Evolutionary conservation across 495 filamentous ascomycete species (phyloP).

Genomic region (Penicillium arizonense): DNA sequence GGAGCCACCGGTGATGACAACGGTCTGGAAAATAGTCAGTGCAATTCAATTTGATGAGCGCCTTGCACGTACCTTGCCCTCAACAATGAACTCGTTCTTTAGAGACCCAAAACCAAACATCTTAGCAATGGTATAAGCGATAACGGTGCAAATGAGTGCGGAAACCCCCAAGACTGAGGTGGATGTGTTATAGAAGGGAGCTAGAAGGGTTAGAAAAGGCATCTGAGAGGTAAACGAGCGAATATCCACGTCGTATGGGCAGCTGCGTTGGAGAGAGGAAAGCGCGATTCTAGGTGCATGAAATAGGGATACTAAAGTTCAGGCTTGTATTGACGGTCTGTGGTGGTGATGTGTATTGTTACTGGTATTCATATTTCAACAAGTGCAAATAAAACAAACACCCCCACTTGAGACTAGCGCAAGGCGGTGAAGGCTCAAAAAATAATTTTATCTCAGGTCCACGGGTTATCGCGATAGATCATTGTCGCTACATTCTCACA

Average conservation of each 20-base stretch:
- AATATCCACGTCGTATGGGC: not conserved
- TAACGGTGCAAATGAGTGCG: slow-evolving; percentile 43
- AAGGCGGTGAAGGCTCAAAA: slow-evolving; percentile 38
- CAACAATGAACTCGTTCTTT: slow-evolving; percentile 74
- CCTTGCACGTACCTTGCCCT: slow-evolving; percentile 63
- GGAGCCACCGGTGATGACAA: slow-evolving; percentile 87
- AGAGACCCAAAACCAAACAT: slow-evolving; percentile 67
- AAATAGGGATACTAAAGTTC: not conserved
- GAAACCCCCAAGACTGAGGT: slow-evolving; percentile 37
- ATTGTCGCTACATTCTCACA: slow-evolving; percentile 15
- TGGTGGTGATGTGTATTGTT: slow-evolving; percentile 4
- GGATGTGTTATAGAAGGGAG: slow-evolving; percentile 25
- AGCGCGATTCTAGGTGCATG: not conserved
- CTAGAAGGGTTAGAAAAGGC: slow-evolving; percentile 25
- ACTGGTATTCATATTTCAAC: slow-evolving; percentile 12
- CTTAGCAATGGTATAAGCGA: slow-evolving; percentile 43
- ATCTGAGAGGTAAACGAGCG: slow-evolving; percentile 23
- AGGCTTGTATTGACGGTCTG: not conserved
- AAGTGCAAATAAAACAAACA: slow-evolving; percentile 24
- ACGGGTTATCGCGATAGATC: slow-evolving; percentile 6
- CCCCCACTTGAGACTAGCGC: slow-evolving; percentile 15
- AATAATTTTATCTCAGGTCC: slow-evolving; percentile 36
- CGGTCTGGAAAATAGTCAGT: slow-evolving; percentile 55
- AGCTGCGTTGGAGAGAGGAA: slow-evolving; percentile 10
- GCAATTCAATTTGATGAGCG: not conserved